Conservation (phyloP, 1,284 basidiomycete genomes). For the Papiliotrema laurentii region DNA sequence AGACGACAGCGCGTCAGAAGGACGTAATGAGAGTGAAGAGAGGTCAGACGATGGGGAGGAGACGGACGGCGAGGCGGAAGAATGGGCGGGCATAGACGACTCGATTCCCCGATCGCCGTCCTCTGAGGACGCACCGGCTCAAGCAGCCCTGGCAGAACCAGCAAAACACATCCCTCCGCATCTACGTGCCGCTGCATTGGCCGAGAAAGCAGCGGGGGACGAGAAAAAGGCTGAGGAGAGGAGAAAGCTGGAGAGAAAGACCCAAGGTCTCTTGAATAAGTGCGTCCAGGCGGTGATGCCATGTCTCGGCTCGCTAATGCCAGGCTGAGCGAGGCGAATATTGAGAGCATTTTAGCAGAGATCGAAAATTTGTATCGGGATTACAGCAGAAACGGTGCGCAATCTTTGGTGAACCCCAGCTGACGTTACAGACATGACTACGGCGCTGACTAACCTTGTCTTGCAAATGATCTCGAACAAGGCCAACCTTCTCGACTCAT, state of each 20-base stretch:
- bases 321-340: constrained; percentile 87
- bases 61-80: constrained; percentile 10
- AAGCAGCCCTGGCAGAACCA: too few species aligned
- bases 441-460: constrained; percentile 70
- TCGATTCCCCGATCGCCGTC: not conserved
- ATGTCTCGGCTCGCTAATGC: not conserved
- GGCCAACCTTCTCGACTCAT: constrained; percentile 80
- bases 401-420: not conserved
- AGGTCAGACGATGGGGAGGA: constrained; percentile 8
- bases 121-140: not conserved
- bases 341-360: constrained; percentile 70
- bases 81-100: not conserved
- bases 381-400: constrained; percentile 71
- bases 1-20: constrained; percentile 7
- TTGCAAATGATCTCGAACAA: constrained; percentile 78
- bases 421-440: constrained; percentile 65
- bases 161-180: constrained; percentile 54
- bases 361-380: constrained; percentile 75
- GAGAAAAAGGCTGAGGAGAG: constrained; percentile 54
- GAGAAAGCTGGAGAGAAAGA: constrained; percentile 66
- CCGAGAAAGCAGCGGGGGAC: constrained; percentile 33
- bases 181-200: constrained; percentile 46
- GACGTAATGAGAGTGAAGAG: constrained; percentile 4
- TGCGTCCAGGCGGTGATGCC: constrained; percentile 39
- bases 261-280: constrained; percentile 87